Base-by-base conservation (phyloP, 306 rosid genomes). In the Macrotyloma uniflorum region DNA sequence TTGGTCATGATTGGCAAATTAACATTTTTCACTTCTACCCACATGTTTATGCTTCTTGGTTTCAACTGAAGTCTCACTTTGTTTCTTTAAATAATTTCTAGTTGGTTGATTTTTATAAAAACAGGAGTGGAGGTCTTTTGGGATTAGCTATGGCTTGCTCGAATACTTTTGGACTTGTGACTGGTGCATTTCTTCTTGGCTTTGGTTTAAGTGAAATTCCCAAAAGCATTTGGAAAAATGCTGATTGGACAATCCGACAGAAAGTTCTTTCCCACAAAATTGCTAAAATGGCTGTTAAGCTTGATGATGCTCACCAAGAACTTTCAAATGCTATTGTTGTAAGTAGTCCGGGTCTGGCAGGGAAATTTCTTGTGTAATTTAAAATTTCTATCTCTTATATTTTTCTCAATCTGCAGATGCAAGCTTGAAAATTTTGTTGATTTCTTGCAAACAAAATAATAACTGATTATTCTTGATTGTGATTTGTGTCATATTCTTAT, bases 121-220 rank as follows among this genome's bases (percentile, higher is more conserved):
- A 70, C 91, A 95, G 99, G 99, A 74, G 9, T 20, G 83, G 94
- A 73, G 28, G 86, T 85, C 82, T 95, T 82, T 82, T 88, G 77
- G 99, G 96, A 65, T 89, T 93, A 4, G 98, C 99, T 84, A 95
- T 95, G 99, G 99, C 89, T 35, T 93, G 96, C 84, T 95, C 99
- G 3, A 95, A 95, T 81, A 95, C 99, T 76, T 95, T 95, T 69
- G 99, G 99, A 84, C 91, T 95, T 65, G 99, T 95, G 51, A 95
- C 99, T 19, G 99, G 99, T 65, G 99, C 98, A 58, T 95, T 95
- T 85, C 99, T 95, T 83, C 98, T 95, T 75, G 99, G 99, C 74
- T 95, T 95, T 64, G 98, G 99, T 53, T 86, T 92, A 89, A 93
- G 96, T 49, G 99, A 93, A 93, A 93, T 95, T 81, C 99, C 99